phyloP scores from a whole-genome alignment of 257 asterid genomes.

The Oldenlandia corymbosa region DNA sequence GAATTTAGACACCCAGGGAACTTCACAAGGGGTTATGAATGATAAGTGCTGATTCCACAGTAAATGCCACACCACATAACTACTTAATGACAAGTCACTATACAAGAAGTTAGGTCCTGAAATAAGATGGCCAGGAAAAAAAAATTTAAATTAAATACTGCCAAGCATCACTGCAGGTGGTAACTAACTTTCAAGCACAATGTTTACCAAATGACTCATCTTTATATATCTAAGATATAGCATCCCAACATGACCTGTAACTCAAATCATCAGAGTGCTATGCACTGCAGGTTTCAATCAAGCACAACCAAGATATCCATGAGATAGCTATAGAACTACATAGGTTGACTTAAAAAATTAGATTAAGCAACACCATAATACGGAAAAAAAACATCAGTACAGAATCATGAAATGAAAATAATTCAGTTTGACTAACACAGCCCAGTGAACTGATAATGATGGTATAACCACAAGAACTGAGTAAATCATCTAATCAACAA shows the following conservation, averaged over 20 bases:
- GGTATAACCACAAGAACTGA: neutral
- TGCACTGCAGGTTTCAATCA: neutral
- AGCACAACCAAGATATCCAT: neutral
- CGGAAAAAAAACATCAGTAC: neutral
- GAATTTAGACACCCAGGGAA: conserved; percentile 7
- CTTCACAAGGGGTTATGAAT: conserved; percentile 1
- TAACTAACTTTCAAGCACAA: neutral
- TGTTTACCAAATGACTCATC: no score
- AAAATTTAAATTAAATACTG: neutral
- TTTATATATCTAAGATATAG: neutral
- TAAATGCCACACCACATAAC: neutral
- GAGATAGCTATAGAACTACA: neutral
- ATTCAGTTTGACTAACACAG: neutral
- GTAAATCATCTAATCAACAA: neutral
- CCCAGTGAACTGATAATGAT: neutral
- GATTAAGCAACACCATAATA: neutral
- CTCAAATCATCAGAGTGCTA: neutral
- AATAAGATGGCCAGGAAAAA: neutral
- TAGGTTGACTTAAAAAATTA: no score
- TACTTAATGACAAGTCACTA: neutral
- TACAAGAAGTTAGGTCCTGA: neutral
- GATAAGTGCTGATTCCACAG: neutral
- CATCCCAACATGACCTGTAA: neutral
- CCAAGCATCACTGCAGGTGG: no score
- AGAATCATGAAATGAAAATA: neutral